Percentiles rank a stretch among this genome's conserved stretches.
These are phyloP conservation scores for Microsporum canis DNA, from an alignment of 2,329 filamentous ascomycete genomes.

Conservation along the genomic window DNA sequence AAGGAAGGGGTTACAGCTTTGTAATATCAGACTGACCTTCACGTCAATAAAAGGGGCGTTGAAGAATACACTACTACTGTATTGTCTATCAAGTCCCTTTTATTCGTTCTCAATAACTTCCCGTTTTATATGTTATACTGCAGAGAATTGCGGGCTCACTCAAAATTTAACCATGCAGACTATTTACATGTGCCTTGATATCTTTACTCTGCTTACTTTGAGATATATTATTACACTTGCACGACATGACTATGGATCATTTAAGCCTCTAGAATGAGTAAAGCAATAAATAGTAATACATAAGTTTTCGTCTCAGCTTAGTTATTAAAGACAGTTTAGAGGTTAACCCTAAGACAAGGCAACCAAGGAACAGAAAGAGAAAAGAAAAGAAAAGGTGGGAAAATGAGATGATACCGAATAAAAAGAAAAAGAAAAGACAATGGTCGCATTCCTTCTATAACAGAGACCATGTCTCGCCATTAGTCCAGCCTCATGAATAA, in stretches of 20 bases:
- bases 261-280: neutral
- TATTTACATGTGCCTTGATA: neutral
- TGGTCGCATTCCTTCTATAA: neutral
- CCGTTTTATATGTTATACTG: neutral
- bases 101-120: neutral
- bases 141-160: neutral
- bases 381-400: neutral
- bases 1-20: neutral
- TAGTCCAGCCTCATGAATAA: neutral
- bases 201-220: too few relatives aligned
- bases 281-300: neutral
- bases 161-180: neutral
- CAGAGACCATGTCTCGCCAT: neutral
- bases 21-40: neutral
- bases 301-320: neutral
- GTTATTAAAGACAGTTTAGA: neutral
- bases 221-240: too few relatives aligned
- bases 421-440: neutral
- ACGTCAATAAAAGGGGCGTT: neutral
- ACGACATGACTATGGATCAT: neutral
- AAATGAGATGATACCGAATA: neutral
- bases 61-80: neutral
- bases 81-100: neutral
- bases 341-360: neutral
- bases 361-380: neutral